Evolutionary conservation across 306 rosid species (phyloP).

Genomic region (Citrullus mucosospermus): DNA sequence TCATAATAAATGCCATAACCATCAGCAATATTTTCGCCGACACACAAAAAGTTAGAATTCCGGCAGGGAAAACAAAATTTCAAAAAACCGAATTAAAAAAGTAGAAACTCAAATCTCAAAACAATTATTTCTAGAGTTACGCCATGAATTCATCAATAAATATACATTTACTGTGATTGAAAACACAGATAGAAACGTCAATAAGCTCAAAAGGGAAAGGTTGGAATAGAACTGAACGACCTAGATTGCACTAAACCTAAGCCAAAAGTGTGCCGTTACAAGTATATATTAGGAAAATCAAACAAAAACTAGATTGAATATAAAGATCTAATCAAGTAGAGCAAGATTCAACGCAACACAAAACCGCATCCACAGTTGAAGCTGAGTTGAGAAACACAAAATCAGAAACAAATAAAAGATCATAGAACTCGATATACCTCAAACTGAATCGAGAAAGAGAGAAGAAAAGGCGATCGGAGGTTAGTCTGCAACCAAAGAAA

Average conservation of each 20-base stretch:
- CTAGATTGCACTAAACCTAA: neutral
- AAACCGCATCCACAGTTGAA: neutral
- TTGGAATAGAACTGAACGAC: neutral
- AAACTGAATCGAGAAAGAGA: constrained; percentile 26
- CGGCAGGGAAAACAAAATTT: neutral
- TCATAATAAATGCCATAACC: neutral
- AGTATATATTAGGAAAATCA: neutral
- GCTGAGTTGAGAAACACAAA: constrained; percentile 2
- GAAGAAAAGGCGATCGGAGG: constrained; percentile 9
- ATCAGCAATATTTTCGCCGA: neutral
- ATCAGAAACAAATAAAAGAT: constrained; percentile 11
- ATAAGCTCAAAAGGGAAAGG: neutral
- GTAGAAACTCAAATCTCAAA: neutral
- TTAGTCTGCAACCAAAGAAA: constrained; percentile 21
- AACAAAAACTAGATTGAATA: neutral
- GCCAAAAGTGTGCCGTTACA: neutral
- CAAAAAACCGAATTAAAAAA: neutral
- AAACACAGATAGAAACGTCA: constrained; percentile 1
- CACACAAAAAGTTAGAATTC: neutral
- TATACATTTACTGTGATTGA: neutral
- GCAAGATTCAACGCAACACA: constrained; percentile 6
- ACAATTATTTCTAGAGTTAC: neutral
- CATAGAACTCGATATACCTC: constrained; percentile 24
- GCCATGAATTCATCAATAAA: neutral
- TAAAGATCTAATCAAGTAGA: constrained; percentile 15